A percentile compares a stretch with the other conserved stretches of the same genome.
Conservation (phyloP, 2,329 filamentous ascomycete species). For the Phyllosticta capitalensis region DNA sequence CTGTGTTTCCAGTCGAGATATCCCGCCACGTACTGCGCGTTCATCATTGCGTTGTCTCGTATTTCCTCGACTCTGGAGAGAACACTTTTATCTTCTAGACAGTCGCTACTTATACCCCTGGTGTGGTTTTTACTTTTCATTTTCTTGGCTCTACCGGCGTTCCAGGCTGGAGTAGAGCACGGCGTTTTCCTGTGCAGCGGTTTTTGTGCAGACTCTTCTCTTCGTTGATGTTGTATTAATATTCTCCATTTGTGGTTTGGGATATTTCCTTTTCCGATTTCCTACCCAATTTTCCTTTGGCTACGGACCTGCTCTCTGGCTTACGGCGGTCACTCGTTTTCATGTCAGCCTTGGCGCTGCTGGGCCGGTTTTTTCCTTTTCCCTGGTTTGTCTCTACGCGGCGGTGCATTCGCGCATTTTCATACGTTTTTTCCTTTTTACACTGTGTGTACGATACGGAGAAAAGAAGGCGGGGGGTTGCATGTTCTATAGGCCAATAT, state of each 20-base stretch:
- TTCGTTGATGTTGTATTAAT: constrained; percentile 9
- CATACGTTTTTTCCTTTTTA: neutral
- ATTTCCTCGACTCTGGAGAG: constrained; percentile 5
- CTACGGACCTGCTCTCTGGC: constrained; percentile 3
- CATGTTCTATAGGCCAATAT: neutral
- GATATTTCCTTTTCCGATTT: constrained; percentile 2
- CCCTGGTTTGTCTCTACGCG: neutral
- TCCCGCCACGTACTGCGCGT: constrained; percentile 8
- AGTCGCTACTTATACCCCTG: constrained; percentile 16
- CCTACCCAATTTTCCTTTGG: too few relatives aligned
- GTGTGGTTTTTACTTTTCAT: constrained; percentile 2
- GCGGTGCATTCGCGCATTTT: neutral
- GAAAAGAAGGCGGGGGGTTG: neutral
- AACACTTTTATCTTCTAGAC: constrained; percentile 13
- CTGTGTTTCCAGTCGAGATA: constrained; percentile 8
- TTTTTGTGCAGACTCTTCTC: neutral
- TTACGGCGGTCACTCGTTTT: constrained; percentile 9
- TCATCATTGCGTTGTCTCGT: neutral
- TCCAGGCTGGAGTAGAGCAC: constrained; percentile 1
- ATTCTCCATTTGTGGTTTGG: neutral
- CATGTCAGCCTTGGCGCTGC: constrained; percentile 10
- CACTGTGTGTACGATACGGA: neutral
- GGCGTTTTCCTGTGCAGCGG: constrained; percentile 7
- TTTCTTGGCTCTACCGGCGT: constrained; percentile 5
- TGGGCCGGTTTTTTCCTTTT: constrained; percentile 4